Percentiles rank a stretch among this genome's conserved stretches.
phyloP scores from a whole-genome alignment of 176 grass and related monocot genomes.

The Pontederia paniculata region DNA sequence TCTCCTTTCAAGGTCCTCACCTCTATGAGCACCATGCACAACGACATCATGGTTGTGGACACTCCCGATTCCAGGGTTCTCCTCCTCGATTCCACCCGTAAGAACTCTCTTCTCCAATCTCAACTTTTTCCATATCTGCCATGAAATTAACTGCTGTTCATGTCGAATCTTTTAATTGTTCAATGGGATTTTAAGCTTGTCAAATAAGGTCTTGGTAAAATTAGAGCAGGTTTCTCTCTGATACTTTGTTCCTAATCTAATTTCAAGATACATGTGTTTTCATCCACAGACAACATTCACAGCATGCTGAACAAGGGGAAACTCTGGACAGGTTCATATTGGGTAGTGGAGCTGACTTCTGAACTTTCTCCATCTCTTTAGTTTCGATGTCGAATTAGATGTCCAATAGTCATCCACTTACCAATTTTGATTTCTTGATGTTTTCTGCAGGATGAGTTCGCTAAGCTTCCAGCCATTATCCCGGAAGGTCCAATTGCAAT shows the following conservation, averaged over 20 bases:
- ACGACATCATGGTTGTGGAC: constrained; percentile 75
- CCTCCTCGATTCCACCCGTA: constrained; percentile 65
- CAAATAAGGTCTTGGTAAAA: background rate
- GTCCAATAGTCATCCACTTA: background rate
- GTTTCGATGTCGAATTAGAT: background rate
- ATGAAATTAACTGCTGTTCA: background rate
- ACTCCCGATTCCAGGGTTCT: constrained; percentile 45
- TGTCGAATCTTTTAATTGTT: background rate
- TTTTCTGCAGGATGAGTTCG: constrained; percentile 67
- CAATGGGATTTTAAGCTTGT: too few species aligned
- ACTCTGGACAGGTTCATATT: constrained; percentile 86
- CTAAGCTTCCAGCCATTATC: constrained; percentile 63
- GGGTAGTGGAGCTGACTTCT: constrained; percentile 32
- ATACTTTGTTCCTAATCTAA: background rate
- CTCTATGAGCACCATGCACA: constrained; percentile 38
- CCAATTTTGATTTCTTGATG: constrained; percentile 5
- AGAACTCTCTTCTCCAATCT: background rate
- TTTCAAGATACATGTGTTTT: background rate
- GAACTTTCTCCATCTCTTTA: background rate
- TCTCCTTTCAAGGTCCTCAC: constrained; percentile 34
- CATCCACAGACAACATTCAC: constrained; percentile 59
- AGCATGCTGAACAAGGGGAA: constrained; percentile 62
- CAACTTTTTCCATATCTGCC: background rate
- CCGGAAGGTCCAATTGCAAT: constrained; percentile 74
- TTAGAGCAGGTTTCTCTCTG: background rate